These are phyloP conservation scores for Citrus maxima DNA, from an alignment of 345 rosid genomes.

Conservation along the genomic window DNA sequence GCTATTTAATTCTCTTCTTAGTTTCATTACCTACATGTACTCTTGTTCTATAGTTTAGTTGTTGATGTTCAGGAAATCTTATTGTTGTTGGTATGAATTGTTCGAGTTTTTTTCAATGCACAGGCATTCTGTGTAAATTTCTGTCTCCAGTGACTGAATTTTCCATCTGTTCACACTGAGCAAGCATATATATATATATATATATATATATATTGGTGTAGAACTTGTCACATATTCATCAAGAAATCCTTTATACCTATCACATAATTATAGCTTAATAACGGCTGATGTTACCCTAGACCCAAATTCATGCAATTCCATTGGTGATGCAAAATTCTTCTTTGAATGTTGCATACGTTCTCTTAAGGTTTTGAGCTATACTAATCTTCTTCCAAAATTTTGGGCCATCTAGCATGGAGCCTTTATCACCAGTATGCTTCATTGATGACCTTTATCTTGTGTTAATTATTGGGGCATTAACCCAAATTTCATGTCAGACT, in stretches of 20 bases:
- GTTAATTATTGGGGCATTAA: neutral
- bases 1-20: neutral
- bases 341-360: neutral
- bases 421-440: neutral
- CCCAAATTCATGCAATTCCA: neutral
- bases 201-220: neutral
- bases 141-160: neutral
- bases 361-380: neutral
- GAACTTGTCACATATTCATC: neutral
- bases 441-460: neutral
- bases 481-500: neutral
- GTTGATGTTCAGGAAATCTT: neutral
- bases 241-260: neutral
- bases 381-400: neutral
- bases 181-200: neutral
- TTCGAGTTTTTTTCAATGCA: too few species aligned
- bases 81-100: neutral
- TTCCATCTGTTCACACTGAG: neutral
- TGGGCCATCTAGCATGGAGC: neutral
- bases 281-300: neutral
- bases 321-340: neutral
- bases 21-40: neutral
- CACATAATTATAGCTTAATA: neutral
- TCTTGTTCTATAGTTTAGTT: neutral
- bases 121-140: neutral